Conservation (phyloP, 257 asterid species). For the Solanum sejunctum region DNA sequence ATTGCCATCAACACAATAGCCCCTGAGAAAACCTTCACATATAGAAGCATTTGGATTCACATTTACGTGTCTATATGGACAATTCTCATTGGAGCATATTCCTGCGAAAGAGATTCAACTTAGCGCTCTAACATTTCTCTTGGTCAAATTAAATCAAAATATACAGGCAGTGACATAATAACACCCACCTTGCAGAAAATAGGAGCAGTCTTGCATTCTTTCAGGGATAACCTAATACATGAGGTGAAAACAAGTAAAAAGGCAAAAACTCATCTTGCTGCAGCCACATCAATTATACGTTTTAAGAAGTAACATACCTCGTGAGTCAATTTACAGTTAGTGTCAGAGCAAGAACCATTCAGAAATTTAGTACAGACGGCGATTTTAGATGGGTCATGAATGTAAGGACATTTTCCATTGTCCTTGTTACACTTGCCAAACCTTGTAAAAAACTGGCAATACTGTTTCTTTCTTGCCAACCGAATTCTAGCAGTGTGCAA, state of each 20-base stretch:
- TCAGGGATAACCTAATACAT: conserved; percentile 75
- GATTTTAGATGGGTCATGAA: conserved; percentile 82
- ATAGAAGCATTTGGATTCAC: conserved; percentile 56
- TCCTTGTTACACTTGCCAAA: conserved; percentile 92
- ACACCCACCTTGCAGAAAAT: conserved; percentile 69
- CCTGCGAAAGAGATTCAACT: conserved; percentile 43
- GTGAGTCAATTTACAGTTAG: conserved; percentile 80
- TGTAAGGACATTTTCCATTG: conserved; percentile 73
- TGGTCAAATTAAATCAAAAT: background rate
- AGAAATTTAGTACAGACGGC: conserved; percentile 91
- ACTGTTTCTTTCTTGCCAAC: conserved; percentile 69
- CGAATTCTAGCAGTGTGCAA: conserved; percentile 88
- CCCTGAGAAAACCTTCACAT: conserved; percentile 85
- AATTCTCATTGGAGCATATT: conserved; percentile 69
- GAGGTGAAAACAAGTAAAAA: background rate
- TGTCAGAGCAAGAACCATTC: conserved; percentile 55
- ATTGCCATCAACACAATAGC: conserved; percentile 88
- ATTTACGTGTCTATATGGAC: conserved; percentile 91
- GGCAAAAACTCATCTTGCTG: background rate
- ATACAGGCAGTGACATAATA: background rate
- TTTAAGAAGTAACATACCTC: conserved; percentile 38
- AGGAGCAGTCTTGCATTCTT: conserved; percentile 97
- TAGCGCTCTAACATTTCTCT: conserved; percentile 1
- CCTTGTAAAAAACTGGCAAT: conserved; percentile 89
- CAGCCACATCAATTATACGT: background rate